These are phyloP conservation scores for Lasiosphaeriaceae sp. DNA, from an alignment of 495 filamentous ascomycete genomes.

Conservation along the genomic window DNA sequence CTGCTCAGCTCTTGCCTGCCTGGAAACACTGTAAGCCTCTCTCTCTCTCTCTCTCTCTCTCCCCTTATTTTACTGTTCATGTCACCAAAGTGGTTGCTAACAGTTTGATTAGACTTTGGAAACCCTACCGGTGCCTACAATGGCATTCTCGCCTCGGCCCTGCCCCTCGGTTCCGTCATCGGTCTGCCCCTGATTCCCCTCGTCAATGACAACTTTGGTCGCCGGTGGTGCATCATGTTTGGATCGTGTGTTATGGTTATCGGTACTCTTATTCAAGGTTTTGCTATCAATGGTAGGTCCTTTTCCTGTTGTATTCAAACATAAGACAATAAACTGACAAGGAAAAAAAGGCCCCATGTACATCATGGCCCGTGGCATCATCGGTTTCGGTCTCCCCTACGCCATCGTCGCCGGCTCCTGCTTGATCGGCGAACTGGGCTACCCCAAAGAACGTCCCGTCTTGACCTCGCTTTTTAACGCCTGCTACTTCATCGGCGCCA, in stretches of 20 bases:
- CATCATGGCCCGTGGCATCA: conserved; percentile 57
- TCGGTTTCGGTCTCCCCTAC: conserved; percentile 62
- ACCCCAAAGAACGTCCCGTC: conserved; percentile 61
- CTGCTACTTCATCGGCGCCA: conserved; percentile 59
- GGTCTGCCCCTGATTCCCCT: conserved; percentile 57
- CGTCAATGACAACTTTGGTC: conserved; percentile 53
- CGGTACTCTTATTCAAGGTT: conserved; percentile 55
- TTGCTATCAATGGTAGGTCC: conserved; percentile 40
- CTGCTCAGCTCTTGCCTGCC: conserved; percentile 55
- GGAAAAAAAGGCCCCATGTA: conserved; percentile 44
- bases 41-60: conserved; percentile 13
- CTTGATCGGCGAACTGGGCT: conserved; percentile 60
- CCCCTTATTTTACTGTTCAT: background rate
- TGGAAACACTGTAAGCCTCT: conserved; percentile 54
- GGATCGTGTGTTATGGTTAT: conserved; percentile 55
- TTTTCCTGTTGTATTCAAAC: background rate
- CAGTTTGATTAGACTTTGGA: conserved; percentile 35
- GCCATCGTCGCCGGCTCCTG: conserved; percentile 60
- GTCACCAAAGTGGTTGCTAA: no score
- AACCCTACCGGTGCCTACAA: conserved; percentile 41
- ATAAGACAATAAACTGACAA: background rate
- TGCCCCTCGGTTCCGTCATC: conserved; percentile 44
- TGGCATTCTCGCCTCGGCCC: conserved; percentile 42
- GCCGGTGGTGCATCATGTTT: conserved; percentile 56
- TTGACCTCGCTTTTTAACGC: conserved; percentile 66